Evolutionary conservation across 305 asterid genomes (phyloP), one percentile per base, ranked within the genome.

Genomic region (Caryopteris hybrid): DNA sequence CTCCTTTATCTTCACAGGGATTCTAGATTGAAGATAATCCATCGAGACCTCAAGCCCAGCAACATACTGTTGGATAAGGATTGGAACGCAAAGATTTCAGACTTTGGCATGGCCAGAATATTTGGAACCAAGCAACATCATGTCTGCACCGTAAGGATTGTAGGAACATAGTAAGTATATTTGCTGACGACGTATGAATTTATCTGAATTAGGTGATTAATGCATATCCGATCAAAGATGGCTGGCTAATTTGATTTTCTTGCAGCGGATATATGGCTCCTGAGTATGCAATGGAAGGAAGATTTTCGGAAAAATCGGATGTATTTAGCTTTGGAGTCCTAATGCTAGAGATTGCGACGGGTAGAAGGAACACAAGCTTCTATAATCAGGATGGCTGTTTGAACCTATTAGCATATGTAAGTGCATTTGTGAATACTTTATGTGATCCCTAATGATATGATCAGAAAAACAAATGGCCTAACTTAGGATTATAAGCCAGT

Each of bases 71-170:
- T 78, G 14, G 77, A 74, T 31, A 50, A 61, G 0, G 16, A 78
- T 14, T 79, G 75, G 72, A 78, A 75, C 38, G 75, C 83, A 14
- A 81, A 78, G 75, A 78, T 81, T 27, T 81, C 86, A 7, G 86
- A 81, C 41, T 81, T 81, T 67, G 86, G 81, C 2, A 76, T 76
- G 76, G 84, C 84, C 12, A 72, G 76, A 73, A 78, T 78, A 59
- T 81, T 69, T n/a, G 76, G 76, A 16, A 51, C 66, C 53, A 55
- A 70, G 23, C 81, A 38, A 38, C 12, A 38, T 10, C 43, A 38
- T 38, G 43, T 38, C 13, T 7, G 43, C 43, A 38, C 43, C 2
- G 22, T 31, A 46, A 75, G 79, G 56, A 81, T 81, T 2, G 81
- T 81, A 8, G 84, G 86, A 18, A 76, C 84, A 45, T 76, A 55